Base-by-base conservation (phyloP, 768 basidiomycete genomes). In the Kondoa subrosea region DNA sequence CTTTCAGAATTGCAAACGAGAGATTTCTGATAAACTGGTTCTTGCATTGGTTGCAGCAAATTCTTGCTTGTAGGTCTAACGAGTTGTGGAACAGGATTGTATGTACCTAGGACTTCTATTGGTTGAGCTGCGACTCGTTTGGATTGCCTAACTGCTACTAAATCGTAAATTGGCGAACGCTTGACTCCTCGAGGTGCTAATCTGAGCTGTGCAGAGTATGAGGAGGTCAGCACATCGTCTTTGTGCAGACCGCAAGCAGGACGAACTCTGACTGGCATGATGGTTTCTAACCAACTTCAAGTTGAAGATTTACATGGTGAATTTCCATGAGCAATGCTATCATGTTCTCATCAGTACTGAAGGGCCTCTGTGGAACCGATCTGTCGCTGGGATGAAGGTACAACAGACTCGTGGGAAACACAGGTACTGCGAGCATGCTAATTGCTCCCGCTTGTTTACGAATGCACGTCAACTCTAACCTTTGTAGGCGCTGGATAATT, bases 121-220 rank as follows among this genome's bases (percentile, higher is more conserved):
- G 61, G 61, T 32, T 32, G 27, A 3, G 61, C 61, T 17, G 61
- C 33, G 3, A 33, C 33, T 33, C 61, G 16, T 33, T 63, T 63
- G 61, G 29, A 31, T 17, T 16, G 16, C 3, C 30, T 27, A 8
- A 63, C 30, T 17, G 61, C 61, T 27, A 63, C 61, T 21, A 63
- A 14, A 32, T 63, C 29, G 61, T 63, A 63, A 16, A 63, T 21
- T 27, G 61, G 61, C 61, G 61, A 30, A 33, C 34, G 61, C 26
- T 33, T 27, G 26, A 63, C 61, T 17, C 61, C 61, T 27, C 33
- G 61, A 17, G 16, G 27, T 17, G 61, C 61, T 33, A 63, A 32
- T 15, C 61, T 3, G 30, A 63, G 61, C 33, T 33, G 61, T 17
- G 34, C 29, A 14, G 29, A 50, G 8, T 50, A 50, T 50, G 12